Percentiles rank a stretch among this genome's conserved stretches.
These are phyloP conservation scores for Leccinum subrobustum DNA, from an alignment of 1,284 basidiomycete genomes.

Conservation along the genomic window DNA sequence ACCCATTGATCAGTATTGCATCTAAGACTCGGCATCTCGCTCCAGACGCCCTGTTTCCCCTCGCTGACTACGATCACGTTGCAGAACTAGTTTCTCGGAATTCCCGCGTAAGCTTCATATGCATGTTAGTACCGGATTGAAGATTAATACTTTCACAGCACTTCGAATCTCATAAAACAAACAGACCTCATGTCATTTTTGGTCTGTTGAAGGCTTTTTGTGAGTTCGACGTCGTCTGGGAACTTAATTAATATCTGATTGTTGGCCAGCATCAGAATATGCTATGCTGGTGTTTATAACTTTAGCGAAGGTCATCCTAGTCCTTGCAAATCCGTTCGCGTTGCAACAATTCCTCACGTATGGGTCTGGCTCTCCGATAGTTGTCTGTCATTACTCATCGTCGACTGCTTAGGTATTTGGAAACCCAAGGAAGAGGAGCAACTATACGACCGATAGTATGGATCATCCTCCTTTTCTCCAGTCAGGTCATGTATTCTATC, in stretches of 20 bases:
- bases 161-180: not conserved
- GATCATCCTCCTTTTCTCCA: constrained; percentile 28
- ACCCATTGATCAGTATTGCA: constrained; percentile 48
- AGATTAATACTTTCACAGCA: not conserved
- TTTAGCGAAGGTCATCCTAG: constrained; percentile 4
- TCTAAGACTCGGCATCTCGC: constrained; percentile 43
- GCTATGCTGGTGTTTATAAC: not conserved
- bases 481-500: constrained; percentile 42
- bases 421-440: constrained; percentile 10
- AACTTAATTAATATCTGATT: not conserved
- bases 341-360: constrained; percentile 16
- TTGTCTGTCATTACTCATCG: not conserved
- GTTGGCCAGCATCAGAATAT: constrained; percentile 7
- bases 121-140: not conserved
- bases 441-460: constrained; percentile 26
- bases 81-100: constrained; percentile 36
- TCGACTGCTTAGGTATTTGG: constrained; percentile 16
- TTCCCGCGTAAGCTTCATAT: constrained; percentile 35
- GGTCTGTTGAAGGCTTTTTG: constrained; percentile 13
- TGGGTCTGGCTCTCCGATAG: not conserved
- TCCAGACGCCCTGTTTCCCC: constrained; percentile 49
- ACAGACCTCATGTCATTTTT: constrained; percentile 9
- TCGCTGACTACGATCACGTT: constrained; percentile 57
- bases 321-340: constrained; percentile 11
- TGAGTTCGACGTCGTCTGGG: not conserved